Evolutionary conservation across 2,329 filamentous ascomycete species (phyloP).

Genomic region (Stachybotrys echinatus): DNA sequence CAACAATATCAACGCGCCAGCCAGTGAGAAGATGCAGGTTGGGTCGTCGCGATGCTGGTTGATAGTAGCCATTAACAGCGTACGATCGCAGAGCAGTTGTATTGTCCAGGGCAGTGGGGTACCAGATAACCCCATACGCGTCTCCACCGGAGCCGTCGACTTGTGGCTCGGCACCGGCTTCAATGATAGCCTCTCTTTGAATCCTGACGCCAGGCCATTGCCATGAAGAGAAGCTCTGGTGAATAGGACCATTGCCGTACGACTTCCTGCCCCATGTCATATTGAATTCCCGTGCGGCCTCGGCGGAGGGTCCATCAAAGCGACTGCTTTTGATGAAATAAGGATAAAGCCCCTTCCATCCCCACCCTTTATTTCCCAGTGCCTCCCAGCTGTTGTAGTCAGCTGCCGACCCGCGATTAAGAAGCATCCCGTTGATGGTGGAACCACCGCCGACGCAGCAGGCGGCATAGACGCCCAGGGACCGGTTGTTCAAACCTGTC

Average conservation of each 20-base stretch:
- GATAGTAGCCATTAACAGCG: constrained; percentile 1
- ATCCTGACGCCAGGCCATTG: not conserved
- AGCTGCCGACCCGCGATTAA: not conserved
- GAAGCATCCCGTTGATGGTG: constrained; percentile 2
- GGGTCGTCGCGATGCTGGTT: not conserved
- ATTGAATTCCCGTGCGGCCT: not conserved
- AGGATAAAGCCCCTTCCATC: not conserved
- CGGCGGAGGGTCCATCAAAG: constrained; percentile 1
- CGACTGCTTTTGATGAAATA: constrained; percentile 2
- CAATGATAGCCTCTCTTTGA: not conserved
- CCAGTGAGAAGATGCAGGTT: constrained; percentile 1
- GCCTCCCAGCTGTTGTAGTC: constrained; percentile 2
- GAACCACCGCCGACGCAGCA: constrained; percentile 2
- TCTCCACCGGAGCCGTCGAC: not conserved
- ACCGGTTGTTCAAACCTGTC: not conserved
- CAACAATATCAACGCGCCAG: not conserved
- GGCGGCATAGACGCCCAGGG: not conserved
- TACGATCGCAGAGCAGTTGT: not conserved
- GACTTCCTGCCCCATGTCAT: constrained; percentile 1
- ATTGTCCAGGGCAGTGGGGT: constrained; percentile 1
- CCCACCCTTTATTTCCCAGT: constrained; percentile 1
- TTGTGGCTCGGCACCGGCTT: constrained; percentile 1
- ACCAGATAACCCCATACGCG: constrained; percentile 1
- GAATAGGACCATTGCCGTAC: not conserved
- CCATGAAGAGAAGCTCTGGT: not conserved